phyloP scores from a whole-genome alignment of 2,329 filamentous ascomycete genomes.

The Diaporthe amygdali region DNA sequence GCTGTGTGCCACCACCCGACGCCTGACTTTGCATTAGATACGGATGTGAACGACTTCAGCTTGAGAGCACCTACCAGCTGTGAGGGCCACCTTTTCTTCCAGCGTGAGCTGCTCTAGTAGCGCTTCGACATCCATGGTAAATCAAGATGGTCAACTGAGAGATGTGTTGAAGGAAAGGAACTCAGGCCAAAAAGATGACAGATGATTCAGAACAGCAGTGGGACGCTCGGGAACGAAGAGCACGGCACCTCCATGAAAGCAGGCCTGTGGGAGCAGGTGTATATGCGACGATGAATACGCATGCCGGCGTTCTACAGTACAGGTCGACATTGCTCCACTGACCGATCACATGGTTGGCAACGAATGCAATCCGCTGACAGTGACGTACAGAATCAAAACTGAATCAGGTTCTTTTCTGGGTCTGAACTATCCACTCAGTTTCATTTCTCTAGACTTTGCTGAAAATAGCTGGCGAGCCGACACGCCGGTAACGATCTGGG shows the following conservation, averaged over 20 bases:
- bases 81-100: constrained; percentile 3
- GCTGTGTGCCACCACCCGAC: constrained; percentile 22
- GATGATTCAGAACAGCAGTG: neutral
- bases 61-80: neutral
- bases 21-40: neutral
- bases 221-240: too few relatives aligned
- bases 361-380: neutral
- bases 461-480: neutral
- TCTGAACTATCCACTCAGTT: neutral
- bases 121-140: neutral
- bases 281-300: neutral
- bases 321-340: neutral
- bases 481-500: neutral
- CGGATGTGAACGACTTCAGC: neutral
- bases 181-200: neutral
- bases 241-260: neutral
- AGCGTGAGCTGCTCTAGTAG: neutral
- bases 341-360: neutral
- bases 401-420: neutral
- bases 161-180: neutral
- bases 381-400: neutral
- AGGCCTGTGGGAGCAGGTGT: neutral
- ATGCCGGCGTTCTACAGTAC: neutral
- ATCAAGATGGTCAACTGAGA: neutral
- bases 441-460: neutral